Percentiles rank a stretch among this genome's conserved stretches.
Evolutionary conservation across 768 basidiomycete genomes (phyloP).

Genomic region (Sarcomyxa edulis): DNA sequence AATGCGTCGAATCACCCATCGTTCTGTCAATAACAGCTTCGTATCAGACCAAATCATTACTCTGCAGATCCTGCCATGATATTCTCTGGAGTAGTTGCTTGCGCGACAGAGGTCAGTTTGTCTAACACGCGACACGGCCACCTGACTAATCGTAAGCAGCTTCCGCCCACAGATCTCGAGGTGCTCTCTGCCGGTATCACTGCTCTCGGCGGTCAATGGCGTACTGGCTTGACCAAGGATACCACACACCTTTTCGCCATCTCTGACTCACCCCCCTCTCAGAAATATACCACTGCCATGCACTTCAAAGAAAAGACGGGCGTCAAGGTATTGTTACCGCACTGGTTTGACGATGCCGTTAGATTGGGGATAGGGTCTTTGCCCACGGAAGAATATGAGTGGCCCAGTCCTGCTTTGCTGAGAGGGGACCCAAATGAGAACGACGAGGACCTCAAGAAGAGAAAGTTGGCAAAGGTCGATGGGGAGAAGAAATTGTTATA

Average conservation of each 20-base stretch:
- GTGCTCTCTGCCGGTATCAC: slow-evolving; percentile 68
- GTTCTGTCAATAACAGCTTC: slow-evolving; percentile 5
- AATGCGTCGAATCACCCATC: not conserved
- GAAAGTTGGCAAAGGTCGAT: slow-evolving; percentile 19
- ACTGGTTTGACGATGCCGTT: slow-evolving; percentile 87
- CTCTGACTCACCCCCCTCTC: slow-evolving; percentile 36
- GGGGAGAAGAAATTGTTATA: slow-evolving; percentile 28
- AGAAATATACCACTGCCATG: slow-evolving; percentile 48
- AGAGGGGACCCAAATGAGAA: slow-evolving; percentile 18
- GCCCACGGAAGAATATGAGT: slow-evolving; percentile 54
- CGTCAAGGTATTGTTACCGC: slow-evolving; percentile 74
- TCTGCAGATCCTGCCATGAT: slow-evolving; percentile 74
- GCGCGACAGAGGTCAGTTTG: slow-evolving; percentile 59
- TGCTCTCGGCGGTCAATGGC: slow-evolving; percentile 80
- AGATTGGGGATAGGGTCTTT: slow-evolving; percentile 48
- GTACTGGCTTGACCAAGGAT: slow-evolving; percentile 70
- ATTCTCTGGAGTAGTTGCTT: slow-evolving; percentile 80
- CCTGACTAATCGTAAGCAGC: slow-evolving; percentile 23
- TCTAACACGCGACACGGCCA: no score
- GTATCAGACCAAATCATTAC: slow-evolving; percentile 48
- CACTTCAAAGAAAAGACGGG: slow-evolving; percentile 53
- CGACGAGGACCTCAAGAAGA: slow-evolving; percentile 13
- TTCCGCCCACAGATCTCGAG: slow-evolving; percentile 63
- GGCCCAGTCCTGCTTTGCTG: slow-evolving; percentile 65
- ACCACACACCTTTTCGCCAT: slow-evolving; percentile 84